These are phyloP conservation scores for Jaapia argillacea DNA, from an alignment of 768 basidiomycete species.

Conservation along the genomic window DNA sequence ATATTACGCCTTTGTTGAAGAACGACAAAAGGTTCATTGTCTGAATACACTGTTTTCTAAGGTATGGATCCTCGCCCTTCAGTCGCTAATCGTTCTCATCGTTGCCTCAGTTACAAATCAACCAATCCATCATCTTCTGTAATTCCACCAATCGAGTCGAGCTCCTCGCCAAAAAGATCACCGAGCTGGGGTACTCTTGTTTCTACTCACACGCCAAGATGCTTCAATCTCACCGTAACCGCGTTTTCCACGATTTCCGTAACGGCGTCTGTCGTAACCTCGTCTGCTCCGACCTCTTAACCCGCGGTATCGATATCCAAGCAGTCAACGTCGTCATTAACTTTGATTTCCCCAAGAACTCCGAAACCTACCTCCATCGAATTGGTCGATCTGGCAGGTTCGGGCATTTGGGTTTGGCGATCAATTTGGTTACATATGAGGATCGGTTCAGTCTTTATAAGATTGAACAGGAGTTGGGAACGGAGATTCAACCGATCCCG, in stretches of 20 bases:
- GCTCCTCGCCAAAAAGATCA: conserved; percentile 98
- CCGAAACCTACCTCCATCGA: conserved; percentile 96
- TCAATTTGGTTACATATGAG: conserved; percentile 97
- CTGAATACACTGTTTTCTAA: conserved; percentile 99
- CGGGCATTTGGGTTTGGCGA: conserved; percentile 93
- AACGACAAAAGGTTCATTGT: conserved; percentile 98
- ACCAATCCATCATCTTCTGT: conserved; percentile 99
- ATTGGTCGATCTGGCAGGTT: conserved; percentile 98
- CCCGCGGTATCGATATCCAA: conserved; percentile 98
- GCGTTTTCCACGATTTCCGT: conserved; percentile 99
- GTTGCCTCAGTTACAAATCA: conserved; percentile 85
- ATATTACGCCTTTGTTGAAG: conserved; percentile 99
- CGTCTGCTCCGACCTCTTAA: conserved; percentile 95
- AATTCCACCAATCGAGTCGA: conserved; percentile 99
- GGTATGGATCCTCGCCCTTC: conserved; percentile 30
- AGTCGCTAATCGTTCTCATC: neutral
- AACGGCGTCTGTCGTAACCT: conserved; percentile 97
- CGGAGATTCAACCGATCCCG: conserved; percentile 95
- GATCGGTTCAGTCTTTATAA: conserved; percentile 96
- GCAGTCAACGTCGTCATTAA: conserved; percentile 99
- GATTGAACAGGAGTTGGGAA: conserved; percentile 97
- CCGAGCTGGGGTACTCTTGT: conserved; percentile 98
- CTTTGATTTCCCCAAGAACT: conserved; percentile 99
- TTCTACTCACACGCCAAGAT: conserved; percentile 99
- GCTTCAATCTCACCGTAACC: conserved; percentile 97